Conservation (phyloP, 768 basidiomycete species). For the Suillus ampliporus region DNA sequence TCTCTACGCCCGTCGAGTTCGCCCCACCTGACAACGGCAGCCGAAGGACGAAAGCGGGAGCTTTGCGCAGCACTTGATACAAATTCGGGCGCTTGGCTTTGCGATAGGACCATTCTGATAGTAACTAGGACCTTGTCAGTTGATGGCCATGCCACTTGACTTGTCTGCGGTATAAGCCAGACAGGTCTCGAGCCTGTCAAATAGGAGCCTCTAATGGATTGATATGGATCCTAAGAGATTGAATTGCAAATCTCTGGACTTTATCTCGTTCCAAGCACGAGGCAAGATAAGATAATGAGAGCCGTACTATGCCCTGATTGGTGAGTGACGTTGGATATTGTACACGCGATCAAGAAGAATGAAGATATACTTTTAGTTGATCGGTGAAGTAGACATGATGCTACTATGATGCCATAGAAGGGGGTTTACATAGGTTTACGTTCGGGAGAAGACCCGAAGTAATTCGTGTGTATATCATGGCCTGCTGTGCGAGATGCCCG, state of each 20-base stretch:
- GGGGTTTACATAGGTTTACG: not conserved
- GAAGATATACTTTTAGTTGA: not conserved
- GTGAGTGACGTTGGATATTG: not conserved
- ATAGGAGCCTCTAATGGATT: not conserved
- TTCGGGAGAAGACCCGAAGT: not conserved
- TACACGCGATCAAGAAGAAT: not conserved
- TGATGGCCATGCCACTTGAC: not conserved
- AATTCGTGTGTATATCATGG: not conserved
- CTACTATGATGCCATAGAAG: not conserved
- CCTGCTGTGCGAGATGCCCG: not conserved
- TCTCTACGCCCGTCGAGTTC: not conserved
- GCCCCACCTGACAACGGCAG: not conserved
- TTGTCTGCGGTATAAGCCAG: not conserved
- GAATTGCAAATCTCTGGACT: not conserved
- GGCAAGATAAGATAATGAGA: constrained; percentile 4
- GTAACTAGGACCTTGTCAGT: not conserved
- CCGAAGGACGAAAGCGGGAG: not conserved
- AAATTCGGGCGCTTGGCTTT: not conserved
- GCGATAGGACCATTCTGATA: not conserved
- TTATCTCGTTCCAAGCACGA: not conserved
- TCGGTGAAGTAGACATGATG: too few relatives aligned
- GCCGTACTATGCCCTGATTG: not conserved
- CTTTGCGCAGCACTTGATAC: too few relatives aligned
- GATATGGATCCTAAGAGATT: not conserved
- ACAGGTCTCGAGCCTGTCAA: not conserved